Base-by-base conservation (phyloP, 1,284 basidiomycete genomes). In the Trichosporon inkin region DNA sequence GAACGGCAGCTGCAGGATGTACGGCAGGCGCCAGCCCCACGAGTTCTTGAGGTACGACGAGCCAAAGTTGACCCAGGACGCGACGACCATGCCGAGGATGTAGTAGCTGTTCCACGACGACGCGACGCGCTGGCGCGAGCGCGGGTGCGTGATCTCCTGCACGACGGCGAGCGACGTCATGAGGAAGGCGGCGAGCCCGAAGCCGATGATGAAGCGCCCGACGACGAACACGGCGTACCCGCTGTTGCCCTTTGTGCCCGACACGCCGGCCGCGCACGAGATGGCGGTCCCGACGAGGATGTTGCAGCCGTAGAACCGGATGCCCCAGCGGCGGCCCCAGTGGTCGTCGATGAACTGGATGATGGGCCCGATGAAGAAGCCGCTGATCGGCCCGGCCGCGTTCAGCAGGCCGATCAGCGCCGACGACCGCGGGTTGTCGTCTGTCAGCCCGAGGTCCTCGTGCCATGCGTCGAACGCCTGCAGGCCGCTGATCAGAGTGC, bases 181-280 rank as follows among this genome's bases (percentile, higher is more conserved):
- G 49, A 79, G 72, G 73, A 78, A 79, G 1, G 78, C 72, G n/a
- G 77, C 72, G 22, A 79, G 73, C 11, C 78, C 78, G 55, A 78
- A 72, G 17, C 78, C 78, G 55, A 78, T 75, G 62, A 79, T 69
- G 53, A 69, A 67, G 24, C 77, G 63, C 6, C 76, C 76, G 37
- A 69, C 62, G 28, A 77, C 62, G 63, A 79, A 79, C 20, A 78
- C 68, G 52, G 71, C 72, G 61, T 78, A 79, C 51, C 77, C 77
- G 40, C 72, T 71, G 63, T 74, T 75, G 53, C 77, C 78, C 38
- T 73, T 67, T 6, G 64, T 67, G 24, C 70, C 67, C 10, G 62
- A 41, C 1, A 77, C 60, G 55, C 78, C 78, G 16, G 78, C 77
- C 40, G 73, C 57, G 58, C 71, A 75, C 6, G 73, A 72, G 56